These are phyloP conservation scores for Diaporthe sp. DNA, from an alignment of 2,329 filamentous ascomycete genomes.

Conservation along the genomic window DNA sequence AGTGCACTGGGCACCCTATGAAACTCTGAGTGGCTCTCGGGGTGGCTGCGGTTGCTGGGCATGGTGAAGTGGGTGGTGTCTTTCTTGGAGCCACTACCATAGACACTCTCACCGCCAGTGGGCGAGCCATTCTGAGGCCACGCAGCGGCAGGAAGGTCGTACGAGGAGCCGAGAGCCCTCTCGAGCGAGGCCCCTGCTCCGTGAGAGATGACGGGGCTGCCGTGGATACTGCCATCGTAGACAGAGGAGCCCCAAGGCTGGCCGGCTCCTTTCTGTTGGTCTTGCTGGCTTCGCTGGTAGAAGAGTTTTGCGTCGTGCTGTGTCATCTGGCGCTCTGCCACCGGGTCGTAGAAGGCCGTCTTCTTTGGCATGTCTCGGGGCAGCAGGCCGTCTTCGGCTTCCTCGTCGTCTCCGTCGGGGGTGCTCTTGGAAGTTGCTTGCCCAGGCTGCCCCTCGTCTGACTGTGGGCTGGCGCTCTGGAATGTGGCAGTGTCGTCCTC, in stretches of 20 bases:
- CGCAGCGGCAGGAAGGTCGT: slow-evolving; percentile 35
- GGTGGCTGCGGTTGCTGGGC: slow-evolving; percentile 40
- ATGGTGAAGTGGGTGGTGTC: slow-evolving; percentile 39
- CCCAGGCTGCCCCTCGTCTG: slow-evolving; percentile 44
- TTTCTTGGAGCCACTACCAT: slow-evolving; percentile 40
- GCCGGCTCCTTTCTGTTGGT: slow-evolving; percentile 57
- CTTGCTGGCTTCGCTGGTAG: slow-evolving; percentile 88
- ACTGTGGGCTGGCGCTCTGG: slow-evolving; percentile 51
- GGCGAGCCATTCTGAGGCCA: slow-evolving; percentile 39
- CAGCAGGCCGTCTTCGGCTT: slow-evolving; percentile 69
- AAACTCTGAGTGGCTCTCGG: slow-evolving; percentile 36
- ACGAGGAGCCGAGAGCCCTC: slow-evolving; percentile 32
- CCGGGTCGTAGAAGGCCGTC: slow-evolving; percentile 93
- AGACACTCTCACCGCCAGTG: slow-evolving; percentile 33
- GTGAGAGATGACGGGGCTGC: slow-evolving; percentile 59
- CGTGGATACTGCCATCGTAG: slow-evolving; percentile 55
- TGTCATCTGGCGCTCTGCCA: slow-evolving; percentile 93
- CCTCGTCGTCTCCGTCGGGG: slow-evolving; percentile 38
- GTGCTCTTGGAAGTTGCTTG: slow-evolving; percentile 36
- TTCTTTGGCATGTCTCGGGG: slow-evolving; percentile 73
- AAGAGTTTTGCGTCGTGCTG: slow-evolving; percentile 96
- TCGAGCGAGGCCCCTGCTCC: slow-evolving; percentile 32
- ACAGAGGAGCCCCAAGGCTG: slow-evolving; percentile 55
- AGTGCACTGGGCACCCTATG: slow-evolving; percentile 31
- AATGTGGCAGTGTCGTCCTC: slow-evolving; percentile 50